Evolutionary conservation across 1,284 basidiomycete genomes (phyloP), one percentile per base, ranked within the genome.

Genomic region (Trametes pubescens): DNA sequence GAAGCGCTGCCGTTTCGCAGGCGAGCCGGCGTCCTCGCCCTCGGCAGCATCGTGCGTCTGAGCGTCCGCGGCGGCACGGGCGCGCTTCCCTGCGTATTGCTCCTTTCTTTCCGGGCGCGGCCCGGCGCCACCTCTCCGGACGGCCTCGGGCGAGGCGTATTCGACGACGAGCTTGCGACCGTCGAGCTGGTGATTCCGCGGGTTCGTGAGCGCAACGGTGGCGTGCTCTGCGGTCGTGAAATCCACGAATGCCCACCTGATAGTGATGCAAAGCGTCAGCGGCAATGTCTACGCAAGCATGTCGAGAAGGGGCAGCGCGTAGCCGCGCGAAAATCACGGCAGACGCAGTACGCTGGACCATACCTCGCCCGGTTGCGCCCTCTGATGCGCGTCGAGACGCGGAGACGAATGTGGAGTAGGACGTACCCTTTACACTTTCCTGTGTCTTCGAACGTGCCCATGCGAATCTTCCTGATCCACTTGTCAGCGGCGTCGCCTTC

Each of bases 391-490:
- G 9, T 5, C 37, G 9, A 14, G 1, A 18, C 4, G 37, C 29
- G 29, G 37, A 46, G 40, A 56, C 44, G 29, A 44, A 47, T n/a
- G 54, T 46, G 29, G 38, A 54, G 8, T 26, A 24, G 44, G 26
- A 77, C 84, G 68, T 74, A 98, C 93, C 97, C 97, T 84, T 99
- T 99, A 79, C 97, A 99, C 66, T 90, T 82, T 7, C 95, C 95
- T 59, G 87, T 92, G 76, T 99, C 97, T 76, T 99, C 95, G 70
- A 99, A 99, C 18, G 95, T 96, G 1, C 95, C 96, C 84, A 99
- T 85, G 4, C 97, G 88, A 32, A 99, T 83, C 75, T 96, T 96
- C 66, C 93, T 86, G 78, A 99, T 89, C 77, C 95, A 96, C 57
- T 74, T 75, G 16, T 72, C 73, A 10, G 8, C 46, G 9, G 21